phyloP scores from a whole-genome alignment of 441 rosid genomes.

The Brassica hybrid region DNA sequence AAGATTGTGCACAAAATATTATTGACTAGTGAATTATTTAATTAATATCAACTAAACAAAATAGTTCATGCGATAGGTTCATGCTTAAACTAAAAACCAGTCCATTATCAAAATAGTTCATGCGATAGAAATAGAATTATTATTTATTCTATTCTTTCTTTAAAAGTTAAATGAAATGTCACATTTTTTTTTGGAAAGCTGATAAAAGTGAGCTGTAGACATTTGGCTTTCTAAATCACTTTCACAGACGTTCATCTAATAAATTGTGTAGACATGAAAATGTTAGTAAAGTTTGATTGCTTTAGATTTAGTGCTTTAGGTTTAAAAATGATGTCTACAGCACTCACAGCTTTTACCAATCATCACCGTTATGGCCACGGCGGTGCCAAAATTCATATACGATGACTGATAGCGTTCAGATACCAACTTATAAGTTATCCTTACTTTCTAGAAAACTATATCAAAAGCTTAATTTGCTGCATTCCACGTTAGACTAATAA shows the following conservation, averaged over 20 bases:
- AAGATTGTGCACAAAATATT: neutral
- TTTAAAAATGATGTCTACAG: too few species aligned
- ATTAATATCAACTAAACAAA: neutral
- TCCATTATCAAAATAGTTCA: too few species aligned
- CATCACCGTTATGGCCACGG: neutral
- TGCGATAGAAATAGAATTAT: too few species aligned
- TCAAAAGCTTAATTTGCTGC: too few species aligned
- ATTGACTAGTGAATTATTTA: neutral
- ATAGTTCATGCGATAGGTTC: neutral
- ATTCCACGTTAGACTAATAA: too few species aligned
- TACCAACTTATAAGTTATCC: too few species aligned
- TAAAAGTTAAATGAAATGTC: neutral
- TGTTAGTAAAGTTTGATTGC: neutral
- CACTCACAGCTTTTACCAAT: neutral
- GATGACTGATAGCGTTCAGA: too few species aligned
- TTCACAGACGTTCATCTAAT: neutral
- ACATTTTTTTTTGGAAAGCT: neutral
- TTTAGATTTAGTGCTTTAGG: neutral
- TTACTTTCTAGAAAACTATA: too few species aligned
- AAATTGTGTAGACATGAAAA: neutral
- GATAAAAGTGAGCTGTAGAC: neutral
- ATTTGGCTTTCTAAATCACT: neutral
- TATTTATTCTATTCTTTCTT: too few species aligned
- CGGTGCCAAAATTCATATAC: too few species aligned
- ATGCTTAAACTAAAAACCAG: too few species aligned